Evolutionary conservation across 495 filamentous ascomycete genomes (phyloP).

Genomic region (Lasiosphaeria miniovina): DNA sequence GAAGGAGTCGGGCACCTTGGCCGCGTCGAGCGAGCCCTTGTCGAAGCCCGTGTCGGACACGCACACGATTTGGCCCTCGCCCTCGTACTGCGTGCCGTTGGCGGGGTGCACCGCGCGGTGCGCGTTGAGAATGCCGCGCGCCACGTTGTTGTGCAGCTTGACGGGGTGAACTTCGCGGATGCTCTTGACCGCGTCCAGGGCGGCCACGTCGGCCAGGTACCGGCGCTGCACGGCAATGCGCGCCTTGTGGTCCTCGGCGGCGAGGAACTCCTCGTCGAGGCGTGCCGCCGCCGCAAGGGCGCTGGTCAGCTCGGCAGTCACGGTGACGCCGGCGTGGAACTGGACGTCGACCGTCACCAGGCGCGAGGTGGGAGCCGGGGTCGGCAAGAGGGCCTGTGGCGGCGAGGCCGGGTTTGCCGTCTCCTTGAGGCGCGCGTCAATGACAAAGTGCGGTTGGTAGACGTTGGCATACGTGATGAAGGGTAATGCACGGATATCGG

Average conservation of each 20-base stretch:
- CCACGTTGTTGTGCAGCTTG: slow-evolving; percentile 4
- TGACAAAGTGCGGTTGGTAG: slow-evolving; percentile 3
- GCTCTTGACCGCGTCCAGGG: slow-evolving; percentile 1
- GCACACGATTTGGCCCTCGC: slow-evolving; percentile 9
- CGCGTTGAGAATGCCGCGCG: neutral
- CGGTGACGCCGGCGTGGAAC: neutral
- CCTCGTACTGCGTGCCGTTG: neutral
- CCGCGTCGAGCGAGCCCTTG: neutral
- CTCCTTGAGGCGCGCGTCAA: neutral
- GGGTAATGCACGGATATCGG: neutral
- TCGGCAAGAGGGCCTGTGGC: neutral
- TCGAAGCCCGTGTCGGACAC: slow-evolving; percentile 15
- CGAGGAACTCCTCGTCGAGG: neutral
- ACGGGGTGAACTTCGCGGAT: slow-evolving; percentile 2
- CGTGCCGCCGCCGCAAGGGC: neutral
- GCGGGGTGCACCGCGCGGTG: neutral
- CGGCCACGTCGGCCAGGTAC: slow-evolving; percentile 2
- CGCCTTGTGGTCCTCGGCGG: neutral
- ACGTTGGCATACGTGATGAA: slow-evolving; percentile 1
- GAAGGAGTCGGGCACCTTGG: slow-evolving; percentile 3
- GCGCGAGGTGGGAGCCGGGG: neutral
- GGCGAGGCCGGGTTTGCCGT: neutral
- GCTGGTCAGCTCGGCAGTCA: neutral
- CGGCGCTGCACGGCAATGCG: neutral
- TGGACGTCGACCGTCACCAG: neutral